Percentiles rank a stretch among this genome's conserved stretches.
Conservation (phyloP, 1,284 basidiomycete genomes). For the Papiliotrema laurentii region DNA sequence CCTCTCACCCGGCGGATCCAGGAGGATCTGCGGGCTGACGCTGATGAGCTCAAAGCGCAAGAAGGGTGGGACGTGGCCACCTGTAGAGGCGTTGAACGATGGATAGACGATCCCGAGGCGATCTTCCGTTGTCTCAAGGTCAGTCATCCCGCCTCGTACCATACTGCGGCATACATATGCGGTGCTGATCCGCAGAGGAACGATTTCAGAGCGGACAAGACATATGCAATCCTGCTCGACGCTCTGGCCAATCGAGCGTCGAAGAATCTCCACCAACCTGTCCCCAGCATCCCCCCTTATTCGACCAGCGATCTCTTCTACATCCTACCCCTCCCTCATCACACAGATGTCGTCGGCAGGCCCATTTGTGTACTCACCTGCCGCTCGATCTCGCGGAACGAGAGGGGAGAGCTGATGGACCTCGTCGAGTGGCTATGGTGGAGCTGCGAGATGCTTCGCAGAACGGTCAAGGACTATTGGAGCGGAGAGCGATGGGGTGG, state of each 20-base stretch:
- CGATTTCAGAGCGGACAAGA: constrained; percentile 29
- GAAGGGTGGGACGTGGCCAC: constrained; percentile 39
- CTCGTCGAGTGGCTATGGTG: constrained; percentile 45
- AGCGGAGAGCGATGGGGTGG: constrained; percentile 9
- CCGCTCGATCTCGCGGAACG: constrained; percentile 32
- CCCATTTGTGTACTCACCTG: constrained; percentile 41
- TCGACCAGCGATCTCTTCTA: constrained; percentile 26
- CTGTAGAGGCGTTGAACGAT: constrained; percentile 30
- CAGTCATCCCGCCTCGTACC: constrained; percentile 8
- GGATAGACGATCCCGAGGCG: constrained; percentile 34
- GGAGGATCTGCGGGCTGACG: constrained; percentile 30
- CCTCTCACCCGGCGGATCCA: constrained; percentile 25
- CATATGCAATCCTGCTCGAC: constrained; percentile 23
- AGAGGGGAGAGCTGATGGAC: constrained; percentile 31
- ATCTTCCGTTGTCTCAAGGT: constrained; percentile 43
- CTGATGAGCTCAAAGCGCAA: constrained; percentile 30
- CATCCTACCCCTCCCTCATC: constrained; percentile 33
- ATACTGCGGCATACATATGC: not conserved
- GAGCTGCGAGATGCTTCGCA: constrained; percentile 35
- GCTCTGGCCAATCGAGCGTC: constrained; percentile 20
- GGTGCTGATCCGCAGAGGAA: constrained; percentile 23
- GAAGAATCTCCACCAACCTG: constrained; percentile 22
- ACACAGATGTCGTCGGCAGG: constrained; percentile 29
- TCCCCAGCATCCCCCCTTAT: constrained; percentile 27
- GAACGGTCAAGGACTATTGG: constrained; percentile 38